Conservation (phyloP, 129 eudicot species). For the Flaveria ramosissima region DNA sequence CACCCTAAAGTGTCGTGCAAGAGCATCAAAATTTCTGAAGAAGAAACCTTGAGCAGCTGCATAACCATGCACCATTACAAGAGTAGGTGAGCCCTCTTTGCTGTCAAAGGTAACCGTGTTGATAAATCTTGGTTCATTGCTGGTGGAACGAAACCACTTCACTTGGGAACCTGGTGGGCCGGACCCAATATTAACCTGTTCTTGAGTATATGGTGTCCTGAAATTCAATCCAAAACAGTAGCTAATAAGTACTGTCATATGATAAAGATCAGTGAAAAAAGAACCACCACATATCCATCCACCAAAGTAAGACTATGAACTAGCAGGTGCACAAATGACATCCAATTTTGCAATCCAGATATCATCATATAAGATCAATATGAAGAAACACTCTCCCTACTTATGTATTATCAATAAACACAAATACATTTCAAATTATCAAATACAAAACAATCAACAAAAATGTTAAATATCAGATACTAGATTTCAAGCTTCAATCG, state of each 20-base stretch:
- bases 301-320: not conserved
- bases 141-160: slow-evolving; percentile 84
- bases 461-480: not conserved
- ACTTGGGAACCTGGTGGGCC: slow-evolving; percentile 89
- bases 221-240: slow-evolving; percentile 24
- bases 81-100: slow-evolving; percentile 81
- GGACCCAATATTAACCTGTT: slow-evolving; percentile 78
- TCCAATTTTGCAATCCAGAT: not conserved
- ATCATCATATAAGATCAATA: slow-evolving; percentile 13
- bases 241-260: not conserved
- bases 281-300: slow-evolving; percentile 1
- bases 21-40: slow-evolving; percentile 90
- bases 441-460: not conserved
- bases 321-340: slow-evolving; percentile 1
- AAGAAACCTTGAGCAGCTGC: slow-evolving; percentile 98
- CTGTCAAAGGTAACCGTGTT: slow-evolving; percentile 82
- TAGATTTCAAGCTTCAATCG: not conserved
- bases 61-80: slow-evolving; percentile 95
- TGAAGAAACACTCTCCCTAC: slow-evolving; percentile 9
- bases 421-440: too few species aligned
- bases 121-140: slow-evolving; percentile 78
- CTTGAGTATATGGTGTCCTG: slow-evolving; percentile 78
- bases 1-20: slow-evolving; percentile 76
- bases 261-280: not conserved
- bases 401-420: not conserved